Percentiles rank a stretch among this genome's conserved stretches.
Evolutionary conservation across 2,329 filamentous ascomycete species (phyloP).

Genomic region (Pyrenophora seminiperda): DNA sequence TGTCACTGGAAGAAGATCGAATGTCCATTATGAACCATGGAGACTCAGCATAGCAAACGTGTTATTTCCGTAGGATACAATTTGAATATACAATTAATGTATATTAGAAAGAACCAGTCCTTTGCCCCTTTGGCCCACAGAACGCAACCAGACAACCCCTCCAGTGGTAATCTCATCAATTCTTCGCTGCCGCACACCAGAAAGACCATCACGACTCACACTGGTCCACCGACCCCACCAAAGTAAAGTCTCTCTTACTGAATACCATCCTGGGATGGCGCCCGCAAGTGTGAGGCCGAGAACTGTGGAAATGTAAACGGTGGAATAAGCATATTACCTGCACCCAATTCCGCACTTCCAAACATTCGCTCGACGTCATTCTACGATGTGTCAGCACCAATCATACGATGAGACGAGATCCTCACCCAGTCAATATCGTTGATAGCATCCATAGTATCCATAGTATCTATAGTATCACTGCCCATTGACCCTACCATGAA

Average conservation of each 20-base stretch:
- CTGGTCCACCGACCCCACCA: no score
- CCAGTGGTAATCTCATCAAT: no score
- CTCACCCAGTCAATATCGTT: conserved; percentile 70
- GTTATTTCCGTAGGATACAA: no score
- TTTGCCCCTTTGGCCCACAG: no score
- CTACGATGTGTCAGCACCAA: conserved; percentile 33
- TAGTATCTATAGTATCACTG: conserved; percentile 31
- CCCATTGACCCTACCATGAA: conserved; percentile 5
- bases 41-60: no score
- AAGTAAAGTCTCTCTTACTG: background rate
- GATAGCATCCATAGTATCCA: conserved; percentile 33
- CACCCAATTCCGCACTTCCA: conserved; percentile 37
- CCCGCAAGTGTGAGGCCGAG: conserved; percentile 31
- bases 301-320: conserved; percentile 45
- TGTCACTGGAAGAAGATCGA: no score
- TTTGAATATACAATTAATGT: no score
- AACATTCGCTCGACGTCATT: conserved; percentile 56
- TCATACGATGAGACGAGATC: conserved; percentile 12
- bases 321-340: conserved; percentile 40
- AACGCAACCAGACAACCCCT: no score
- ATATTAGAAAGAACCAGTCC: no score
- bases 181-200: no score
- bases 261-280: conserved; percentile 9
- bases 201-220: background rate
- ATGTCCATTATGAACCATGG: no score